Percentiles rank a stretch among this genome's conserved stretches.
These are phyloP conservation scores for Mucor piriformis DNA, from an alignment of 371 early-diverging fungal genomes.

Conservation along the genomic window DNA sequence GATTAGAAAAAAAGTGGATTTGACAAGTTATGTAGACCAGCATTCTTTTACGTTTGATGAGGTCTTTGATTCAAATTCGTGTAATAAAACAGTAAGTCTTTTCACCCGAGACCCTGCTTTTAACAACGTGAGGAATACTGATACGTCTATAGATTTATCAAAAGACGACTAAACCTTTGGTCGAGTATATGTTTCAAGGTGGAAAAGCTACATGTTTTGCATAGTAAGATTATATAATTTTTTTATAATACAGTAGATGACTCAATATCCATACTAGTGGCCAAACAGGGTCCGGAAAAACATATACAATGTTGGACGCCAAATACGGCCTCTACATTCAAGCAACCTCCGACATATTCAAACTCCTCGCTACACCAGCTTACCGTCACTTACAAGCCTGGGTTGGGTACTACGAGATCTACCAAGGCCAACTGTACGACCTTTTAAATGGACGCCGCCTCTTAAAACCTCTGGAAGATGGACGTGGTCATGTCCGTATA, in stretches of 20 bases:
- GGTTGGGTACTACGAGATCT: constrained; percentile 96
- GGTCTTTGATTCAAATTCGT: constrained; percentile 85
- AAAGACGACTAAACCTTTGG: constrained; percentile 89
- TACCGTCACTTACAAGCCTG: constrained; percentile 77
- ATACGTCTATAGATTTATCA: constrained; percentile 74
- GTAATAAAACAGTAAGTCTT: constrained; percentile 59
- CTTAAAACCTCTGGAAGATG: constrained; percentile 94
- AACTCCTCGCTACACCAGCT: constrained; percentile 61
- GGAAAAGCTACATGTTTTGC: constrained; percentile 98
- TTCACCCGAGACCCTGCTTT: no score
- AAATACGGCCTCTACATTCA: constrained; percentile 86
- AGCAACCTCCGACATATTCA: constrained; percentile 92
- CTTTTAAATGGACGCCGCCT: constrained; percentile 84
- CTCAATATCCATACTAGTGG: no score
- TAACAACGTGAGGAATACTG: neutral
- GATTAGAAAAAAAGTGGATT: constrained; percentile 84
- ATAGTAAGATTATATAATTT: constrained; percentile 56
- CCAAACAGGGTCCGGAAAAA: constrained; percentile 97
- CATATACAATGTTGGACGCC: constrained; percentile 96
- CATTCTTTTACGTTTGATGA: constrained; percentile 97
- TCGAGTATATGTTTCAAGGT: constrained; percentile 92
- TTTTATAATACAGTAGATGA: no score
- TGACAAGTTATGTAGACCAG: constrained; percentile 92
- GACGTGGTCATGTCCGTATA: constrained; percentile 92
- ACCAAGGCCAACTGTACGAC: constrained; percentile 96